Evolutionary conservation across 805 yeast species (phyloP), one percentile per base, ranked within the genome.

Genomic region (Schwanniomyces occidentalis): DNA sequence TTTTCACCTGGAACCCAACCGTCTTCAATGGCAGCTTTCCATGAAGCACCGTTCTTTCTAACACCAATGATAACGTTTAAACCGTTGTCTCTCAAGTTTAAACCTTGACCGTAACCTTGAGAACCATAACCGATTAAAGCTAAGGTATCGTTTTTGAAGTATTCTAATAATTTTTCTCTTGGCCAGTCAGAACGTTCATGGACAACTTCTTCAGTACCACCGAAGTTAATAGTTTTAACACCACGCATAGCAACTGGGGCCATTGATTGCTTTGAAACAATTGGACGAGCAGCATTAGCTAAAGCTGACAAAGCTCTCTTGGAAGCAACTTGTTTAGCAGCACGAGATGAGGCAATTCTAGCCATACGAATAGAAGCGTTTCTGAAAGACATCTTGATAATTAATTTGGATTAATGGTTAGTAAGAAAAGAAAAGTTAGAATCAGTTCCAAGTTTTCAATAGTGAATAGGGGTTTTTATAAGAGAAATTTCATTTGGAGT

Each of bases 161-260:
- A 93, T 61, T 88, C 90, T 48, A 83, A 78, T 61, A 93, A 78
- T 78, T 86, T 91, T 75, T 91, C 98, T 69, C 84, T 79, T 73
- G 99, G 99, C 99, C 99, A 93, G 85, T 93, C 99, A 58, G 89
- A 83, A 74, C 99, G 87, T 79, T 93, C 98, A 78, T 93, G 91
- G 53, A 93, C 99, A 53, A 82, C 71, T 78, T 93, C 99, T 58
- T 83, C 87, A 52, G 81, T 78, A 72, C 97, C 97, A 68, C 88
- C 96, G 61, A 93, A 93, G 82, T 88, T 87, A 76, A 93, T 93
- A 74, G 86, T 80, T 80, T 93, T 89, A 62, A 91, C 65, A 74
- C 98, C 98, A 74, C 99, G 87, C 55, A 76, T 69, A 53, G 82
- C 81, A 50, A 72, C 60, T 58, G 75, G 65, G 37, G 61, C 56